Percentiles rank a stretch among this genome's conserved stretches.
phyloP scores from a whole-genome alignment of 2,329 filamentous ascomycete genomes.

The Biscogniauxia marginata region DNA sequence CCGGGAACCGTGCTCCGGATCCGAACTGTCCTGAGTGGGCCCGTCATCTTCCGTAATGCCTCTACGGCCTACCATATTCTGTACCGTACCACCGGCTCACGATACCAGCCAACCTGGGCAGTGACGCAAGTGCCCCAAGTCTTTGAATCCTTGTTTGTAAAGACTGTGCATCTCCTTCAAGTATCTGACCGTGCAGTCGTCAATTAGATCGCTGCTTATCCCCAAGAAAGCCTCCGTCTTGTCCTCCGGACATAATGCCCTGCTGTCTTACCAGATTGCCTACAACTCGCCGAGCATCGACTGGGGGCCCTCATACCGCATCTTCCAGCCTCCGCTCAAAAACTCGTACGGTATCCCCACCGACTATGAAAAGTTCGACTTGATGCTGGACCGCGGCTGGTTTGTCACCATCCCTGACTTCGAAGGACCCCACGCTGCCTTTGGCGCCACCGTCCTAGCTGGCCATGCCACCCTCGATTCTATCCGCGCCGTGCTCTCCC shows the following conservation, averaged over 20 bases:
- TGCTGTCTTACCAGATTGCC: conserved; percentile 41
- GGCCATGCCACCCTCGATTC: conserved; percentile 19
- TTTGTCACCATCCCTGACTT: conserved; percentile 47
- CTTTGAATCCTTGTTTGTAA: no score
- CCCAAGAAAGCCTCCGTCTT: no score
- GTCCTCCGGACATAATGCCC: conserved; percentile 12
- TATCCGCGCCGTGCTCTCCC: conserved; percentile 15
- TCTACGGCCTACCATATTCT: conserved; percentile 35
- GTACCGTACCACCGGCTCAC: conserved; percentile 38
- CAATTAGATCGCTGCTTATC: conserved; percentile 33
- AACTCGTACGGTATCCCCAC: conserved; percentile 10
- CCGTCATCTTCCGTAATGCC: conserved; percentile 5
- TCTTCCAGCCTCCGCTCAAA: conserved; percentile 8
- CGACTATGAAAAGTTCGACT: conserved; percentile 24
- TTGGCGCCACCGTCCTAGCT: conserved; percentile 11
- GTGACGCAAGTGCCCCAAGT: no score
- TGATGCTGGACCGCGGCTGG: conserved; percentile 44
- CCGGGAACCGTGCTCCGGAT: conserved; percentile 32
- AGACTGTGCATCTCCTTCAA: no score
- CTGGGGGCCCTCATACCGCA: conserved; percentile 35
- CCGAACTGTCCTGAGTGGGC: conserved; percentile 27
- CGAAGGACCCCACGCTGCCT: conserved; percentile 39
- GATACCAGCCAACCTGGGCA: conserved; percentile 36
- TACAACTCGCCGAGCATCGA: conserved; percentile 37
- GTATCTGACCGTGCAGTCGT: no score